Evolutionary conservation across 345 rosid species (phyloP), one percentile per base, ranked within the genome.

Genomic region (Citrus sp.): DNA sequence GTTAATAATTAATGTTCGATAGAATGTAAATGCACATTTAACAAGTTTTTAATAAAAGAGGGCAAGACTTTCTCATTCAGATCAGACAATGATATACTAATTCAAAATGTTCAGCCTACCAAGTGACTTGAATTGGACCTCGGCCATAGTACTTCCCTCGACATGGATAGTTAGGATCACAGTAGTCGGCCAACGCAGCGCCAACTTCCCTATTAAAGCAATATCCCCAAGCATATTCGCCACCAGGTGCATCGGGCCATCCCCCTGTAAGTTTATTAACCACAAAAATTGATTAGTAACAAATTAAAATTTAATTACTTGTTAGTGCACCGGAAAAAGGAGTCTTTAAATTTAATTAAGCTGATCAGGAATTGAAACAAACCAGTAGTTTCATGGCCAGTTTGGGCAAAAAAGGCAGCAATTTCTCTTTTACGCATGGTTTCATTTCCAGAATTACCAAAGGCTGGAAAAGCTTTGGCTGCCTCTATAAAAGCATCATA

Each of bases 401-500:
- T 91, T 74, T 91, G 94, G 37, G 80, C 94, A 51, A 91, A 82
- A 73, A 91, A 91, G 58, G 94, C 93, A 37, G 91, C 90, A 42
- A 91, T 80, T 79, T 89, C 94, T 7, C 87, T 80, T 58, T 85
- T 81, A 55, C 84, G 78, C 7, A 84, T 83, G 69, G 79, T 64
- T 22, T 54, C 63, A 76, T 82, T 73, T 9, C 93, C 92, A 13
- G 77, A 80, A 30, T 78, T 79, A 13, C 80, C 95, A 51, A 91
- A 91, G 4, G 70, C 83, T 7, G 87, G 88, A 67, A 87, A 91
- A 5, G 84, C 69, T 62, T 80, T 80, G 0, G 95, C 87, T 0
- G 95, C 95, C 7, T 84, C 78, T 12, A 87, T 80, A 49, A 91
- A 91, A 72, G 90, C 88, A 27, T 89, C 89, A 68, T 91, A 91